Conservation (phyloP, 106 monocot genomes). For the Dendrobium officinale region DNA sequence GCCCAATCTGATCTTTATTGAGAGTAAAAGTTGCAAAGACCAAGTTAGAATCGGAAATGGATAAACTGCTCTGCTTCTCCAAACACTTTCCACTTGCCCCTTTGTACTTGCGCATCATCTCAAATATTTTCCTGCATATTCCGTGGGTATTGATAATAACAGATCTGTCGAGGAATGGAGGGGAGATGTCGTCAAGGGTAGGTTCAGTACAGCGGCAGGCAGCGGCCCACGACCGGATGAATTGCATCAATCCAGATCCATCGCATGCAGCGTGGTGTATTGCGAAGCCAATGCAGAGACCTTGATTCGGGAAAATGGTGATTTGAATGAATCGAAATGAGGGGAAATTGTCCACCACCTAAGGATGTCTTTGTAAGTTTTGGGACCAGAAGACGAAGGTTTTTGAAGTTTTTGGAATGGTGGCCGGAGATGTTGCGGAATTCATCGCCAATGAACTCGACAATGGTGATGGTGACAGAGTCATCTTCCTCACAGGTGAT, state of each 20-base stretch:
- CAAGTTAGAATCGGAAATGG: background rate
- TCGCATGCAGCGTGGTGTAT: conserved; percentile 10
- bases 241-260: conserved; percentile 8
- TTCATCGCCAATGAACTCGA: conserved; percentile 16
- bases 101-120: too few species aligned
- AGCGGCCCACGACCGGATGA: conserved; percentile 20
- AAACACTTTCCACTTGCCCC: background rate
- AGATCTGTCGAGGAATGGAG: conserved; percentile 18
- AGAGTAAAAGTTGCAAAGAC: conserved; percentile 12
- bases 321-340: too few species aligned
- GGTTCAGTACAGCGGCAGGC: background rate
- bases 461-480: conserved; percentile 16
- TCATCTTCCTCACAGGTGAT: conserved; percentile 16
- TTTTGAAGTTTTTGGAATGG: background rate
- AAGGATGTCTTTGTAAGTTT: conserved; percentile 9
- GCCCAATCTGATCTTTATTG: background rate
- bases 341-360: background rate
- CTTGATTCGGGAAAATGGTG: conserved; percentile 9
- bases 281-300: conserved; percentile 11
- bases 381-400: conserved; percentile 19
- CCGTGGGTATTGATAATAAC: conserved; percentile 10
- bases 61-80: too few species aligned
- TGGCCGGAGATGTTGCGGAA: conserved; percentile 12
- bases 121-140: fast-evolving
- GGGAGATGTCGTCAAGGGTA: too few species aligned